Evolutionary conservation across 192 early-diverging fungal genomes (phyloP).

Genomic region (Entomortierella lignicola): DNA sequence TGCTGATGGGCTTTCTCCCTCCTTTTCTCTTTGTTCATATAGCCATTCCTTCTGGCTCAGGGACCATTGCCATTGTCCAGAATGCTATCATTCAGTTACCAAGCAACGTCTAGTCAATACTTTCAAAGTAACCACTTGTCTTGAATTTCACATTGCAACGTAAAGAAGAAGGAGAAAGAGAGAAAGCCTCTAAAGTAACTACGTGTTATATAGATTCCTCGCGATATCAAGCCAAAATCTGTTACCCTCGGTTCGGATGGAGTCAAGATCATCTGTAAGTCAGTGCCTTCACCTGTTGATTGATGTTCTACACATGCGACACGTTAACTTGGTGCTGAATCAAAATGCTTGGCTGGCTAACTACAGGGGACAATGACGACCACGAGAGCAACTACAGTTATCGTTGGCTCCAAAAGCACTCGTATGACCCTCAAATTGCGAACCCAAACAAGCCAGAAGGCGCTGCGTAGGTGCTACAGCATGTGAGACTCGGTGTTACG

Average conservation of each 20-base stretch:
- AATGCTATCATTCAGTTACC: conserved; percentile 81
- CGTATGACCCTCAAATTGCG: conserved; percentile 69
- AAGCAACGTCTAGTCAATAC: conserved; percentile 84
- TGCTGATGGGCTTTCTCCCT: not conserved
- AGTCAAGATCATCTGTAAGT: conserved; percentile 59
- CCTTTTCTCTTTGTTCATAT: not conserved
- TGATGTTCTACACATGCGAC: not conserved
- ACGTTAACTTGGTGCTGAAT: not conserved
- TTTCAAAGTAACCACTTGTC: conserved; percentile 44
- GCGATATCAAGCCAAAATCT: conserved; percentile 61
- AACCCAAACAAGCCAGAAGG: conserved; percentile 37
- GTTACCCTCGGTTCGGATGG: conserved; percentile 54
- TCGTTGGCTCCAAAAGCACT: conserved; percentile 73
- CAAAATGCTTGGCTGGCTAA: not conserved
- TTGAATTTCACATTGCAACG: not conserved
- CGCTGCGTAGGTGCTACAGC: conserved; percentile 28
- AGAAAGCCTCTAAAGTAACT: not conserved
- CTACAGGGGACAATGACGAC: conserved; percentile 60
- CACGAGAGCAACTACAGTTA: conserved; percentile 70
- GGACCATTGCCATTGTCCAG: conserved; percentile 83
- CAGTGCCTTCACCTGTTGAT: not conserved
- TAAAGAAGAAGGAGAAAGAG: too few relatives aligned
- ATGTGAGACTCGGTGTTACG: not conserved
- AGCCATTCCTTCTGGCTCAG: conserved; percentile 85
- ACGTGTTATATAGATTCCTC: conserved; percentile 57